phyloP scores from a whole-genome alignment of 2,329 filamentous ascomycete species.

The Ophiosphaerella herpotricha region DNA sequence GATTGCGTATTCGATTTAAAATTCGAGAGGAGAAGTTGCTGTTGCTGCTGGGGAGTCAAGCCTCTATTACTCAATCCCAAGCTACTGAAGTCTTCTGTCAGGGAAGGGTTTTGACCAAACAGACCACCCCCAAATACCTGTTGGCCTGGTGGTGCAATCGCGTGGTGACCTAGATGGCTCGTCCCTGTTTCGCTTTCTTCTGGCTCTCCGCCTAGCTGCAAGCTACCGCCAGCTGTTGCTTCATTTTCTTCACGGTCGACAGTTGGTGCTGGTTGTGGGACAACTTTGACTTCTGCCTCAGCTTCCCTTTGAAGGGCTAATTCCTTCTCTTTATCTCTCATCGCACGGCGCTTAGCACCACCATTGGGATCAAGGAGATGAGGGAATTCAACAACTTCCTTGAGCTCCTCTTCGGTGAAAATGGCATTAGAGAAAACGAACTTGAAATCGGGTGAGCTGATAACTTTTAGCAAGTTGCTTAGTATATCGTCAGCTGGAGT shows the following conservation, averaged over 20 bases:
- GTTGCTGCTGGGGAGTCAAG: conserved; percentile 79
- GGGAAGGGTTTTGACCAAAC: conserved; percentile 39
- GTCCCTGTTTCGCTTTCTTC: conserved; percentile 71
- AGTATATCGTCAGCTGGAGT: conserved; percentile 34
- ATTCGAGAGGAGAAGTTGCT: conserved; percentile 67
- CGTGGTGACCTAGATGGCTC: conserved; percentile 65
- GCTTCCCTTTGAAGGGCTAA: conserved; percentile 51
- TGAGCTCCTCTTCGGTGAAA: conserved; percentile 53
- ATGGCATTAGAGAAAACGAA: conserved; percentile 57
- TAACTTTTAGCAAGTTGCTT: conserved; percentile 46
- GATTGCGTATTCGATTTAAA: conserved; percentile 56
- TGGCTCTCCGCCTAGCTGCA: conserved; percentile 89
- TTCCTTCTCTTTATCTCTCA: conserved; percentile 71
- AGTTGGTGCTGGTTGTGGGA: conserved; percentile 41
- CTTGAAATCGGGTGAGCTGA: conserved; percentile 53
- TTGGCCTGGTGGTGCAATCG: conserved; percentile 78
- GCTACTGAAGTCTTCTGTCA: conserved; percentile 46
- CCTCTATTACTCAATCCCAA: conserved; percentile 66
- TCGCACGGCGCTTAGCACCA: conserved; percentile 77
- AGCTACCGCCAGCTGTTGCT: conserved; percentile 69
- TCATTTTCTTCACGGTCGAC: conserved; percentile 72
- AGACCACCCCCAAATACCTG: conserved; percentile 55
- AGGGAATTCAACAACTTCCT: conserved; percentile 64
- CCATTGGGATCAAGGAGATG: conserved; percentile 83
- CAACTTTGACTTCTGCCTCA: conserved; percentile 59